Conservation (phyloP, 257 asterid species). For the Fraxinus americana region DNA sequence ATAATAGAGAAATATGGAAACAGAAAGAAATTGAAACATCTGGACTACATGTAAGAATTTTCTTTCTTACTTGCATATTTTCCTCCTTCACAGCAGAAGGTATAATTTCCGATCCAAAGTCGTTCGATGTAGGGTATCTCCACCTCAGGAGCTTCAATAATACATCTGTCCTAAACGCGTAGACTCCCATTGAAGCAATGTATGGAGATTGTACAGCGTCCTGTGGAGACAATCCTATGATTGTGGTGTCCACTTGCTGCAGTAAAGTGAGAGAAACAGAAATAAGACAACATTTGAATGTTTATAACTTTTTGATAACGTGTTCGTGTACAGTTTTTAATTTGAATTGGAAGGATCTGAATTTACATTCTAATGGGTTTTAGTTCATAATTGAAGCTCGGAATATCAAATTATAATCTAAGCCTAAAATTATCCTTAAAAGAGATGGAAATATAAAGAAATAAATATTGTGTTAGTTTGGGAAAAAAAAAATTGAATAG, state of each 20-base stretch:
- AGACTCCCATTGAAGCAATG: slow-evolving; percentile 97
- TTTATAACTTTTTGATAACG: background rate
- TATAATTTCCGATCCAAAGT: slow-evolving; percentile 92
- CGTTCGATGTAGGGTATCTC: slow-evolving; percentile 81
- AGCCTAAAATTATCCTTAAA: background rate
- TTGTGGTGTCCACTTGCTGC: slow-evolving; percentile 88
- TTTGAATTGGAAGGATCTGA: background rate
- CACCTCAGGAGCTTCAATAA: slow-evolving; percentile 66
- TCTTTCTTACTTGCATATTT: slow-evolving; percentile 64
- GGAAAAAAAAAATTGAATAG: background rate
- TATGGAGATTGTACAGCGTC: slow-evolving; percentile 68
- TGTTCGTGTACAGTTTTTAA: background rate
- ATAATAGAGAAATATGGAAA: background rate
- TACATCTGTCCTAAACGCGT: slow-evolving; percentile 77
- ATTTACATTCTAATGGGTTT: background rate
- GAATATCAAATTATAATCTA: background rate
- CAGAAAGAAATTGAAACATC: background rate
- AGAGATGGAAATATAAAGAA: background rate
- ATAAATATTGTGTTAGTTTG: background rate
- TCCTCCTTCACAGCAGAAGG: slow-evolving; percentile 78
- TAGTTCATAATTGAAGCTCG: background rate
- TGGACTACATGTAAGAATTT: background rate
- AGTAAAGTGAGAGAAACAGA: background rate
- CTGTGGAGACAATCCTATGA: slow-evolving; percentile 65
- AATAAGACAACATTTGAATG: slow-evolving; percentile 15